Evolutionary conservation across 495 filamentous ascomycete species (phyloP), one percentile per base, ranked within the genome.

Genomic region (Podospora tetraspora): DNA sequence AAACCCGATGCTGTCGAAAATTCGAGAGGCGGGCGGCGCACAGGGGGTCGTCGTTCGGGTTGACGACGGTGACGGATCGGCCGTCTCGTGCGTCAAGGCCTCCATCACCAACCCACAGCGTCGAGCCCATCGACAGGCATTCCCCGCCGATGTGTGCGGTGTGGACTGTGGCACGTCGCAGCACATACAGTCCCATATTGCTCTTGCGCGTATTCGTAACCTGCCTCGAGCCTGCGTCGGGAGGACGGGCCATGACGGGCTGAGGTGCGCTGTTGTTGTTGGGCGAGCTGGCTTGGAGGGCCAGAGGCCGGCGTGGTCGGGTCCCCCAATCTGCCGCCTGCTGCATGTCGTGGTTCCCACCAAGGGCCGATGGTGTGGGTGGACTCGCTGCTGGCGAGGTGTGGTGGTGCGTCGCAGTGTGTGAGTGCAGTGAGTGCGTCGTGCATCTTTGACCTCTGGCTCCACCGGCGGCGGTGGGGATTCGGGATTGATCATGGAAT

Each of bases 161-260:
- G 64, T 27, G 27, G 27, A 27, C 27, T 27, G 27, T 66, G 63
- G 63, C 63, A 66, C 43, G 22, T 27, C 52, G 63, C 63, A 19
- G 52, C 64, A 43, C 64, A 59, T 23, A 30, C 34, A 61, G 60
- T 61, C 43, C 65, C 61, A 66, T 66, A 66, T 66, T 66, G 30
- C 32, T 61, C 61, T 66, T 66, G 57, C 65, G 32, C 65, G 65
- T 66, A 66, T 66, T 66, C 65, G 65, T 56, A 61, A 60, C 57
- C 58, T 24, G 58, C 52, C 24, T 52, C 37, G 43, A 52, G 16
- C 43, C 43, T 52, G 43, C n/a, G 43, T 52, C 16, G 43, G 43
- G 43, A 52, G 43, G 16, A 52, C 43, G 19, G 43, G 43, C n/a
- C 43, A 52, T 52, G 16, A 52, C 16, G 43, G 43, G 43, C 43